Evolutionary conservation across 805 yeast species (phyloP).

Genomic region (Blastobotrys mokoenaii): DNA sequence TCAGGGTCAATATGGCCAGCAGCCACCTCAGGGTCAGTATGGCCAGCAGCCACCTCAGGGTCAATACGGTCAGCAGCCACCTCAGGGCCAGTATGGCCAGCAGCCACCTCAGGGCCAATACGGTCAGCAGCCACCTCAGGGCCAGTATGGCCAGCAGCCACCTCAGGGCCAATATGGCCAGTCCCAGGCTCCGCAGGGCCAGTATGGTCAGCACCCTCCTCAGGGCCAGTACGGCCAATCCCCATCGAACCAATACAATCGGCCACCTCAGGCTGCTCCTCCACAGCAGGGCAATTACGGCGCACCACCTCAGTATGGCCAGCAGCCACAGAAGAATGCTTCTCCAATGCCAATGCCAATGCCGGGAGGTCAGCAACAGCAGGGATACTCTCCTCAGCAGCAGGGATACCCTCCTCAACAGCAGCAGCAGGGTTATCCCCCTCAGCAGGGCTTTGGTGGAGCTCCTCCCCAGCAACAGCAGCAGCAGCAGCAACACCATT

Average conservation of each 20-base stretch:
- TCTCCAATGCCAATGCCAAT: neutral
- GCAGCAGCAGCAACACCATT: conserved; percentile 6
- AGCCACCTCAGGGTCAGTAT: conserved; percentile 10
- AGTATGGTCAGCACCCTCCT: conserved; percentile 9
- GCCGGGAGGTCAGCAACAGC: neutral
- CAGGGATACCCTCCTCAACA: conserved; percentile 1
- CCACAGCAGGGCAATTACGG: neutral
- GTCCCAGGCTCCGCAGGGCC: conserved; percentile 9
- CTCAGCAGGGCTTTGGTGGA: neutral
- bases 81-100: conserved; percentile 4
- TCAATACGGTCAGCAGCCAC: conserved; percentile 6
- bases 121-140: conserved; percentile 9
- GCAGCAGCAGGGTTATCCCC: neutral
- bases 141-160: conserved; percentile 9
- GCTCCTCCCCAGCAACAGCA: conserved; percentile 3
- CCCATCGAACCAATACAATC: conserved; percentile 7
- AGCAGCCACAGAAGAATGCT: conserved; percentile 3
- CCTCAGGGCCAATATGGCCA: conserved; percentile 5
- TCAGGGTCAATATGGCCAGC: conserved; percentile 5
- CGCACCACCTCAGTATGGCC: conserved; percentile 8
- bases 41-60: conserved; percentile 7
- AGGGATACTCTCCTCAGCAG: conserved; percentile 3
- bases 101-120: conserved; percentile 10
- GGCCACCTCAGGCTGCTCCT: conserved; percentile 8
- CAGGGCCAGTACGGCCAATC: conserved; percentile 10